A percentile compares a stretch with the other conserved stretches of the same genome.
Conservation (phyloP, 768 basidiomycete genomes). For the Tylopilus sp. region DNA sequence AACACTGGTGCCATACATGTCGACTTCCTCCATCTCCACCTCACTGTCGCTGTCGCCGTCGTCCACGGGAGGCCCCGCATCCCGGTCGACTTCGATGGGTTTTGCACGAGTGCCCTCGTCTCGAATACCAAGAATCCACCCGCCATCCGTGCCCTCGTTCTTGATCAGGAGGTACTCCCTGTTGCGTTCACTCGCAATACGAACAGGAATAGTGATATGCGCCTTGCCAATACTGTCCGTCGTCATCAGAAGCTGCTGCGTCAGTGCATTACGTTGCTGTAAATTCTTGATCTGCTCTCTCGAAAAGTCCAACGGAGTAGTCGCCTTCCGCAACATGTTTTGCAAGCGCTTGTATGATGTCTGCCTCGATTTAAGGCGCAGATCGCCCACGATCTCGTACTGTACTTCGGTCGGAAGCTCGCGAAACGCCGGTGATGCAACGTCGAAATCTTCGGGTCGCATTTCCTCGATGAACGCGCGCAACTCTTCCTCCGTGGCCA, state of each 20-base stretch:
- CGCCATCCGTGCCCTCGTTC: constrained; percentile 82
- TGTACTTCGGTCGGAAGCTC: constrained; percentile 95
- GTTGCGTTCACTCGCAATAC: constrained; percentile 94
- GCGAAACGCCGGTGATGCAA: constrained; percentile 83
- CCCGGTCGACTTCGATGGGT: constrained; percentile 82
- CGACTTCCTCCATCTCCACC: constrained; percentile 79
- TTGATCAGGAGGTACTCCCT: constrained; percentile 93
- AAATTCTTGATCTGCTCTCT: constrained; percentile 93
- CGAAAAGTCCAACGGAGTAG: constrained; percentile 91
- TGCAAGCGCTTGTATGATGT: constrained; percentile 90
- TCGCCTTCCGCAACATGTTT: constrained; percentile 77
- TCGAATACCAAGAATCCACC: constrained; percentile 92
- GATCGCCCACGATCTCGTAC: constrained; percentile 96
- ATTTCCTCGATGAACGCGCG: constrained; percentile 93
- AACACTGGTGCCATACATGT: constrained; percentile 47
- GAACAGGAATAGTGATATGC: constrained; percentile 83
- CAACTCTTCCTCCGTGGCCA: constrained; percentile 96
- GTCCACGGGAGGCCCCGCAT: constrained; percentile 36
- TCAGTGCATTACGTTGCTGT: constrained; percentile 82
- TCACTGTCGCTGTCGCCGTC: constrained; percentile 48
- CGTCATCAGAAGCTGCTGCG: constrained; percentile 88
- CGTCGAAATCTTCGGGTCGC: constrained; percentile 93
- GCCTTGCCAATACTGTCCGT: constrained; percentile 92
- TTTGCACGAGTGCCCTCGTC: constrained; percentile 82
- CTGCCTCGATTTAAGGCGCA: constrained; percentile 91